Conservation (phyloP, 2,329 filamentous ascomycete genomes). For the Aspergillus ustus region DNA sequence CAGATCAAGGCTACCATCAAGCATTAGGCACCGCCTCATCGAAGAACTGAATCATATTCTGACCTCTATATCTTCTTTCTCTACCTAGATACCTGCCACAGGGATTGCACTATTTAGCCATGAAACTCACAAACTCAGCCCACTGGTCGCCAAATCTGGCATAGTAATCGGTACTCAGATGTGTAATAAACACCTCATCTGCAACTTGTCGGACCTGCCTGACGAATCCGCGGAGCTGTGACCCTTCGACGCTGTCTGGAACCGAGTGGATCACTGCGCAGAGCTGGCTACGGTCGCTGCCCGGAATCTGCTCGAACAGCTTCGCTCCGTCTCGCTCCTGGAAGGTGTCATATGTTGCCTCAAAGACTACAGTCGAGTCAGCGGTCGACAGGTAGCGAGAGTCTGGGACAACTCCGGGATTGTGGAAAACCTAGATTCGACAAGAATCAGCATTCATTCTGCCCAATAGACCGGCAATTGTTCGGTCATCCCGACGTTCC, state of each 20-base stretch:
- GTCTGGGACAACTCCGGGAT: slow-evolving; percentile 51
- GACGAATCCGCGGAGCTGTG: slow-evolving; percentile 38
- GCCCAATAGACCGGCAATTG: slow-evolving; percentile 3
- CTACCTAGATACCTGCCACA: background rate
- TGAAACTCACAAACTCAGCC: slow-evolving; percentile 43
- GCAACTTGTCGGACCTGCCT: slow-evolving; percentile 40
- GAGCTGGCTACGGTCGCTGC: slow-evolving; percentile 37
- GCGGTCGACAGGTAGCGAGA: slow-evolving; percentile 46
- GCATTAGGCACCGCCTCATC: background rate
- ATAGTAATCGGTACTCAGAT: slow-evolving; percentile 46
- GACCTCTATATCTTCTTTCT: background rate
- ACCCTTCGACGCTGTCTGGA: slow-evolving; percentile 36
- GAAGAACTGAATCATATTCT: background rate
- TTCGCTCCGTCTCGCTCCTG: slow-evolving; percentile 37
- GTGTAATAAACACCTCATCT: slow-evolving; percentile 48
- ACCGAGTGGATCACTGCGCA: slow-evolving; percentile 47
- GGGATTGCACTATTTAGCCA: slow-evolving; percentile 28
- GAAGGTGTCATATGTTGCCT: slow-evolving; percentile 48
- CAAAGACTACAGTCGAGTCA: slow-evolving; percentile 54
- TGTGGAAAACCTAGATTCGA: slow-evolving; percentile 47
- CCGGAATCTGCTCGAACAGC: slow-evolving; percentile 38
- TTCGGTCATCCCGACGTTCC: background rate
- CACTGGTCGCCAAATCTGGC: slow-evolving; percentile 44
- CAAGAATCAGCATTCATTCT: slow-evolving; percentile 27
- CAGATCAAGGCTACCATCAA: background rate